phyloP scores from a whole-genome alignment of 768 basidiomycete species.

The Phylloporus scabripes region DNA sequence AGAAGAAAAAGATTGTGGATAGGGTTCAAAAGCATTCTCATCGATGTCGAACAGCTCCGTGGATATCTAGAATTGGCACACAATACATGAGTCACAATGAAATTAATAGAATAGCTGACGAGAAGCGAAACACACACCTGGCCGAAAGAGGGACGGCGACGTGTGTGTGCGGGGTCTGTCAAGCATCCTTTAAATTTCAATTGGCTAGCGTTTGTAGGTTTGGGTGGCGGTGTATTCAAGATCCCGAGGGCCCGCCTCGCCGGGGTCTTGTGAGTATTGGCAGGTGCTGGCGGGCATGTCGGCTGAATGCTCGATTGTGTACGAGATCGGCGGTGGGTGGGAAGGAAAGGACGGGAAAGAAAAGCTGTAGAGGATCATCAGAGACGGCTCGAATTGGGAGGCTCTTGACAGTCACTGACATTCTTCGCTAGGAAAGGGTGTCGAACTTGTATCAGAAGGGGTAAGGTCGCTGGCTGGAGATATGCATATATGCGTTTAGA shows the following conservation, averaged over 20 bases:
- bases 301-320: conserved; percentile 51
- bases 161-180: conserved; percentile 61
- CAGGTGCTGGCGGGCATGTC: conserved; percentile 24
- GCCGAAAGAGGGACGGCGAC: conserved; percentile 36
- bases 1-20: conserved; percentile 36
- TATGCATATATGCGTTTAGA: conserved; percentile 31
- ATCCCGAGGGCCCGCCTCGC: conserved; percentile 34
- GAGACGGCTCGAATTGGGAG: conserved; percentile 15
- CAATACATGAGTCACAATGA: conserved; percentile 12
- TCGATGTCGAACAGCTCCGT: conserved; percentile 69
- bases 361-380: conserved; percentile 37
- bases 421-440: conserved; percentile 45
- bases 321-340: conserved; percentile 49
- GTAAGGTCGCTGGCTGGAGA: conserved; percentile 50
- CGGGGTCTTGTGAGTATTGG: conserved; percentile 27
- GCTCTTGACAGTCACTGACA: conserved; percentile 31
- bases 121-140: conserved; percentile 32
- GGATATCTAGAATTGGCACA: conserved; percentile 33
- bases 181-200: conserved; percentile 64
- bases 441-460: conserved; percentile 45
- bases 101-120: conserved; percentile 9
- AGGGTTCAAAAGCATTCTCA: conserved; percentile 59
- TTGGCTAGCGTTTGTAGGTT: conserved; percentile 47
- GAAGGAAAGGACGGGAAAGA: conserved; percentile 55
- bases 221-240: conserved; percentile 61